These are phyloP conservation scores for Pleurotus eryngii DNA, from an alignment of 768 basidiomycete species.

Conservation along the genomic window DNA sequence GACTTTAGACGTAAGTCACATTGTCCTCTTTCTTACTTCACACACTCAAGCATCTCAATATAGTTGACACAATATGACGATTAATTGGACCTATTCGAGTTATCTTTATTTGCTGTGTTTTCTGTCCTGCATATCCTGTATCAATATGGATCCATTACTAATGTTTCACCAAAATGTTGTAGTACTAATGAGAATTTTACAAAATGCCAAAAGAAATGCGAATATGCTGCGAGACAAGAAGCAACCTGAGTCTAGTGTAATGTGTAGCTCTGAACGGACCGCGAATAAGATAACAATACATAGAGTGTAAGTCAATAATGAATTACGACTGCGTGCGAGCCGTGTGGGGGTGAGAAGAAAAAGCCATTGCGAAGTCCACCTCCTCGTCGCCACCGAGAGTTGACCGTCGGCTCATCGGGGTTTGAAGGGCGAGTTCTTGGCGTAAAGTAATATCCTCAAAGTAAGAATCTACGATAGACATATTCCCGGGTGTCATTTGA, in stretches of 20 bases:
- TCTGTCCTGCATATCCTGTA: background rate
- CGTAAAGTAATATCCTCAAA: slow-evolving; percentile 29
- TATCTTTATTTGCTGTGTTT: background rate
- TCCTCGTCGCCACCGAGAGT: slow-evolving; percentile 26
- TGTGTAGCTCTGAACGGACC: background rate
- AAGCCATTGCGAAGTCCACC: slow-evolving; percentile 22
- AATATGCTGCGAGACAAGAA: background rate
- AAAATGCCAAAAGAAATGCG: slow-evolving; percentile 1
- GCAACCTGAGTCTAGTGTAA: slow-evolving; percentile 3
- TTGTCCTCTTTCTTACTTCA: background rate
- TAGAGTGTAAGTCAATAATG: background rate
- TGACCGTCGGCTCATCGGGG: slow-evolving; percentile 13
- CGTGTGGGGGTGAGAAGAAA: slow-evolving; percentile 20
- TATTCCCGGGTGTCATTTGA: slow-evolving; percentile 24
- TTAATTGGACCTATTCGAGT: slow-evolving; percentile 16
- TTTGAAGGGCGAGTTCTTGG: slow-evolving; percentile 11
- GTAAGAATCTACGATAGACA: slow-evolving; percentile 43
- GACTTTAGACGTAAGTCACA: slow-evolving; percentile 76
- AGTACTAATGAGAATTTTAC: slow-evolving; percentile 7
- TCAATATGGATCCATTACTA: slow-evolving; percentile 1
- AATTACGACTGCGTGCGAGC: slow-evolving; percentile 11
- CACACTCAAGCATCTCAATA: background rate
- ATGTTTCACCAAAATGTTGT: background rate
- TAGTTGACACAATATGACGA: slow-evolving; percentile 66
- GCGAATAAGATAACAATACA: slow-evolving; percentile 8